Conservation (phyloP, 345 rosid genomes). For the Citrus sp. region DNA sequence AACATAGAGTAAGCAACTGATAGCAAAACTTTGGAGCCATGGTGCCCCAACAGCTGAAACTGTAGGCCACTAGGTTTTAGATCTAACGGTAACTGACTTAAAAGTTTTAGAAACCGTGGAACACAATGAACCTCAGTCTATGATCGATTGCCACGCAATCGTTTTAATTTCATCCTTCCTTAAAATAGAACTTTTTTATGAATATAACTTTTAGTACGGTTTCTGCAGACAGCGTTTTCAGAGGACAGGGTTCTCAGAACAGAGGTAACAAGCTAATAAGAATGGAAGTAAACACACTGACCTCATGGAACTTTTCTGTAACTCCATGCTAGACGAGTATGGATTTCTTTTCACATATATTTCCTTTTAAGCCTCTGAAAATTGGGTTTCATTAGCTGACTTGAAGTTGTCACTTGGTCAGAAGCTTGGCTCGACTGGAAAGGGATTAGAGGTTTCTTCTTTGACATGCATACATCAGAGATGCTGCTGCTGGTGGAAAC, state of each 20-base stretch:
- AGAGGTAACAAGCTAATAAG: background rate
- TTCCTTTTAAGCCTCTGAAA: constrained; percentile 71
- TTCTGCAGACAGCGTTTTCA: background rate
- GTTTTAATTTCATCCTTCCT: background rate
- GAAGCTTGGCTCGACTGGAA: constrained; percentile 41
- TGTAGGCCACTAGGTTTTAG: background rate
- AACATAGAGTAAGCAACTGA: background rate
- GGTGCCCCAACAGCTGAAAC: background rate
- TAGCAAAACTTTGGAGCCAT: background rate
- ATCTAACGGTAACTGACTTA: background rate
- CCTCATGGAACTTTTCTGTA: background rate
- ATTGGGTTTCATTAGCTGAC: constrained; percentile 72
- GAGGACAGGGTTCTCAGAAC: background rate
- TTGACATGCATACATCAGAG: constrained; percentile 26
- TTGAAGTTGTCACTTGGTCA: constrained; percentile 39
- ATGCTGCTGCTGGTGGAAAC: constrained; percentile 22
- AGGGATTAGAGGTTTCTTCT: constrained; percentile 54
- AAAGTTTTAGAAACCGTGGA: background rate
- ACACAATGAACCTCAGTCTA: background rate
- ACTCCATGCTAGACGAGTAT: background rate
- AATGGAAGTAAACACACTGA: constrained; percentile 2
- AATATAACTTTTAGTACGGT: background rate
- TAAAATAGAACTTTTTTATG: background rate
- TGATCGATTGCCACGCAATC: background rate
- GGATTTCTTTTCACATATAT: constrained; percentile 24